Evolutionary conservation across 768 basidiomycete species (phyloP), one percentile per base, ranked within the genome.

Genomic region (Dioszegia aurantiaca): DNA sequence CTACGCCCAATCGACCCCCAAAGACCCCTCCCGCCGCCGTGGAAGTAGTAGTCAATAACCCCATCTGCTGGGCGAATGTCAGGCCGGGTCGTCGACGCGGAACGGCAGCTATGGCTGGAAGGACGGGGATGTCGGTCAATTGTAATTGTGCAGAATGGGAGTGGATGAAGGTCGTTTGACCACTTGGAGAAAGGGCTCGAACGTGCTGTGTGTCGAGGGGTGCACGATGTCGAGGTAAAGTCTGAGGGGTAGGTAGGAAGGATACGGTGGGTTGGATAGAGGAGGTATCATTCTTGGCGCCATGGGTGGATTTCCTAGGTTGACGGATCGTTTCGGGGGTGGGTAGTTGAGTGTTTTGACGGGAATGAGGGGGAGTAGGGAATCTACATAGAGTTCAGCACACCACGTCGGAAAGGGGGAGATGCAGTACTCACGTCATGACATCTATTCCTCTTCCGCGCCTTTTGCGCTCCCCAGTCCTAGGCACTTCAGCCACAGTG

Each of bases 11-110:
- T 44, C 64, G 17, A 1, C 44, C 55, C 3, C 45, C 44, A 28
- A 48, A 46, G 11, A 19, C 23, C 11, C 21, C 31, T 39, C 28
- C 12, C 47, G 45, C 36, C 1, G 43, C 31, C 23, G 43, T 42
- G 19, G 58, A 40, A n/a, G 59, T 28, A 11, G 45, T 45, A 24
- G 48, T 54, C 30, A 63, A 14, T 23, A 69, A 47, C 6, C 70
- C 70, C 70, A 72, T 72, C 48, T 72, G 70, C 49, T 69, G 68
- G 16, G 65, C 65, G 41, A 72, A 72, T 0, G 70, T 69, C 55
- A 72, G 45, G 6, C 70, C 70, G 12, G 70, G 70, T 47, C 70
- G 39, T 16, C 70, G 58, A 0, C 70, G 45, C 11, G 64, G 60
- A 14, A 28, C 60, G 30, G 5, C 46, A n/a, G 1, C 51, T 37